A percentile compares a stretch with the other conserved stretches of the same genome.
Conservation (phyloP, 306 rosid genomes). For the Ammopiptanthus mongolicus region DNA sequence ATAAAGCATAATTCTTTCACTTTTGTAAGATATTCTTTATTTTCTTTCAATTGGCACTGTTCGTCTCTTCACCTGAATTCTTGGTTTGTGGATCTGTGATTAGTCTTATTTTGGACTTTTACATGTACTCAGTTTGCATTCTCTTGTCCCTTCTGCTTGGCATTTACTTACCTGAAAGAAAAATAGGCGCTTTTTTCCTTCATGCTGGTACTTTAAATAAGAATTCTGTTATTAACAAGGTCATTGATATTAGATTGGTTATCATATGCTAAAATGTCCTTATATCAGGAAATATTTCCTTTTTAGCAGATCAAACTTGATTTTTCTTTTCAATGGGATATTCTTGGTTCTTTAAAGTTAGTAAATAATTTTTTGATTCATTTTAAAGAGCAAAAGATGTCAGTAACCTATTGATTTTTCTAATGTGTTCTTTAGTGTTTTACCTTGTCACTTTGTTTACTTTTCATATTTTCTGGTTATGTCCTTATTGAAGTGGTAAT, state of each 20-base stretch:
- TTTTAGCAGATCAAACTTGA: neutral
- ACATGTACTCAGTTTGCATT: neutral
- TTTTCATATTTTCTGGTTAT: neutral
- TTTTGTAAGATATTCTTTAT: neutral
- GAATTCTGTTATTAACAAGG: neutral
- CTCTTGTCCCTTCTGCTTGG: neutral
- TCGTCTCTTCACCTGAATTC: neutral
- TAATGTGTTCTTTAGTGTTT: neutral
- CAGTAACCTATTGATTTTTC: neutral
- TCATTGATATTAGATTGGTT: neutral
- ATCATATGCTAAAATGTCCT: neutral
- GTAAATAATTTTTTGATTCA: neutral
- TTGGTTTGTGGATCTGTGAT: neutral
- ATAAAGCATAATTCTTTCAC: neutral
- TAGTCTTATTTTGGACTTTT: neutral
- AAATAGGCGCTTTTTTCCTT: neutral
- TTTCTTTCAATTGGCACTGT: neutral
- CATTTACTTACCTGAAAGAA: neutral
- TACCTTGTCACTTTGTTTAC: neutral
- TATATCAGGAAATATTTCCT: neutral
- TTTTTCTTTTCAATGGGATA: neutral
- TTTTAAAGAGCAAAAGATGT: neutral
- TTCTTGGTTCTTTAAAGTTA: neutral
- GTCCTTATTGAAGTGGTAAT: neutral
- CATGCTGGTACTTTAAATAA: neutral